Base-by-base conservation (phyloP, 2,329 filamentous ascomycete genomes). In the Chlorencoelia australis region DNA sequence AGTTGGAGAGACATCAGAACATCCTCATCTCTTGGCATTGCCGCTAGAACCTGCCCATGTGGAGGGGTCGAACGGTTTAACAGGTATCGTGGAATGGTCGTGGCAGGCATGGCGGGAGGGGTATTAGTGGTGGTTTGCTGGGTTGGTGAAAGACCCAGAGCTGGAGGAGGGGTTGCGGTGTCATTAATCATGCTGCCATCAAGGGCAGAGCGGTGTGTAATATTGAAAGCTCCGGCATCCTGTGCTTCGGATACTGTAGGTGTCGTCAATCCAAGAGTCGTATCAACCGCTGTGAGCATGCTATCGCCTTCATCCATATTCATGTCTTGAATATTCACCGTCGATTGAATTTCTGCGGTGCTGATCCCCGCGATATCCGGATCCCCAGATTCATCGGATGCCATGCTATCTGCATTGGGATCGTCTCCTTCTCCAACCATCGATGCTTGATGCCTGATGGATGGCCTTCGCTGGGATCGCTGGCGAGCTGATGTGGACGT, bases 1-100 rank as follows among this genome's bases (percentile, higher is more conserved):
- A 98, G 74, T 61, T 98, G 91, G 24, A 98, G 71, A 5, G 91
- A 95, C 89, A 98, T 95, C 45, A 98, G 69, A 2, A 98, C 91
- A 53, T 98, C 91, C 59, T 98, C 91, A 52, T 98, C 91, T 33
- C 91, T 78, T 7, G 91, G 91, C 82, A 96, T 94, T 8, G 87
- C 82, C 18, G 88, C 84, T 20, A 94, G 66, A 50, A 93, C 79
- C 48, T 81, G 79, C 11, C 81, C 73, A 52, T 76, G 74, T 17
- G 67, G 61, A 27, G 82, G 75, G 24, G 76, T 71, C 35, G 80
- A 61, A 30, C 76, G 76, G 50, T 94, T 82, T 33, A 86, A 73
- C 17, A 88, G 71, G 54, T 89, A 91, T 39, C 83, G 75, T 26
- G 86, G 80, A 40, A 91, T 80, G 42, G 75, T 82, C 13, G 81